Conservation (phyloP, 176 grass and related monocot species). For the Raddia distichophylla region DNA sequence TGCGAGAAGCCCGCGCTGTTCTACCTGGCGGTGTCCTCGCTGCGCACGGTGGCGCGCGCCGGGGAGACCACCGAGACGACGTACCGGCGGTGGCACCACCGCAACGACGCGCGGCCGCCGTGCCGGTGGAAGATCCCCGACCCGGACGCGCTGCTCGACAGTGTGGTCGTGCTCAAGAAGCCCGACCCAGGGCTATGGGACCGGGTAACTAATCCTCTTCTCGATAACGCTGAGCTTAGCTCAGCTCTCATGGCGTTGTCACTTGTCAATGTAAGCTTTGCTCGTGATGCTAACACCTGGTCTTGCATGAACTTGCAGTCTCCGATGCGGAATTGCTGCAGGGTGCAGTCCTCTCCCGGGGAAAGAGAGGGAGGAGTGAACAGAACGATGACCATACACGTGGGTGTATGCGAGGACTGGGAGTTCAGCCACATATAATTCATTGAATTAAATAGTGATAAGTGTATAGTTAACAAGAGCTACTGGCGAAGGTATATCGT, state of each 20-base stretch:
- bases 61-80: slow-evolving; percentile 57
- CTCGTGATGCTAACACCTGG: neutral
- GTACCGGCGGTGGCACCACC: slow-evolving; percentile 57
- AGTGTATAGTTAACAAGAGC: neutral
- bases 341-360: slow-evolving; percentile 61
- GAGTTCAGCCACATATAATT: slow-evolving; percentile 58
- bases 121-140: slow-evolving; percentile 75
- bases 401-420: slow-evolving; percentile 72
- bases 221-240: neutral
- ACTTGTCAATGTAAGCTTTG: neutral
- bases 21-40: slow-evolving; percentile 49
- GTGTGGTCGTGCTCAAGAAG: slow-evolving; percentile 68
- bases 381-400: slow-evolving; percentile 73
- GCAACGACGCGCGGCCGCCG: slow-evolving; percentile 29
- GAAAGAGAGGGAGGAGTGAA: slow-evolving; percentile 31
- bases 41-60: slow-evolving; percentile 35
- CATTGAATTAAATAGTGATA: slow-evolving; percentile 3
- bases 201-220: slow-evolving; percentile 45
- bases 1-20: slow-evolving; percentile 66
- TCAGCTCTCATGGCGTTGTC: neutral
- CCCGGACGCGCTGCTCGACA: slow-evolving; percentile 59
- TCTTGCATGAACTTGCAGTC: slow-evolving; percentile 55
- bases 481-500: no score
- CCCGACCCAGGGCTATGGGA: slow-evolving; percentile 65
- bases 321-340: slow-evolving; percentile 83